Conservation (phyloP, 2,329 filamentous ascomycete genomes). For the Ceratocystis cubensis region DNA sequence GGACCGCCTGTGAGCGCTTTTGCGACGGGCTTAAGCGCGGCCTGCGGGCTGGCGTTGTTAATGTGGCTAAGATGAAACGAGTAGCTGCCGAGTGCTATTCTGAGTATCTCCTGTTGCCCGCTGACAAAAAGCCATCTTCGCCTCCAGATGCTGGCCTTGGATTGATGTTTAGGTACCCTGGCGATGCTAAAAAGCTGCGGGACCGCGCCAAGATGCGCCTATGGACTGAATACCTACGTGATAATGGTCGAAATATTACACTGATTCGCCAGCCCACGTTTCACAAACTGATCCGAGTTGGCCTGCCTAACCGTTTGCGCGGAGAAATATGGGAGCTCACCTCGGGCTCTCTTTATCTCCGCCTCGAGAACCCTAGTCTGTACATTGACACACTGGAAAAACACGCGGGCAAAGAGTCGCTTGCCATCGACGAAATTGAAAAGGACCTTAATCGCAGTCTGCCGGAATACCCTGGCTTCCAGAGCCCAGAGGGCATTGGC, state of each 20-base stretch:
- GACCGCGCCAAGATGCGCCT: constrained; percentile 95
- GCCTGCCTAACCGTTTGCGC: constrained; percentile 79
- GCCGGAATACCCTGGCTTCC: constrained; percentile 93
- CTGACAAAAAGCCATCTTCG: constrained; percentile 34
- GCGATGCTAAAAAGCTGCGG: constrained; percentile 83
- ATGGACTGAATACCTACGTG: constrained; percentile 91
- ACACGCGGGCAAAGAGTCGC: constrained; percentile 71
- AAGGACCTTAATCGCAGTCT: constrained; percentile 95
- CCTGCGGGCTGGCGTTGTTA: constrained; percentile 72
- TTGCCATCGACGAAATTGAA: constrained; percentile 97
- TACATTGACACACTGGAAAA: constrained; percentile 77
- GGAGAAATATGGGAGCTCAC: constrained; percentile 95
- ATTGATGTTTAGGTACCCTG: constrained; percentile 85
- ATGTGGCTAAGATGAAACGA: constrained; percentile 69
- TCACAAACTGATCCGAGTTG: constrained; percentile 92
- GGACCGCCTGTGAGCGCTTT: constrained; percentile 84
- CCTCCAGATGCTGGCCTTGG: constrained; percentile 84
- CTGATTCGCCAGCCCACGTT: constrained; percentile 92
- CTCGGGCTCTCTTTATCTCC: constrained; percentile 78
- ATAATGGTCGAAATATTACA: constrained; percentile 87
- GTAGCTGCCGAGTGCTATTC: constrained; percentile 83
- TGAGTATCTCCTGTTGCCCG: constrained; percentile 59
- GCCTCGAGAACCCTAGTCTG: constrained; percentile 71
- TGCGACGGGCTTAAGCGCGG: constrained; percentile 92
- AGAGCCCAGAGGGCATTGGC: constrained; percentile 88